Conservation (phyloP, 306 rosid species). For the Prunus campanulata region DNA sequence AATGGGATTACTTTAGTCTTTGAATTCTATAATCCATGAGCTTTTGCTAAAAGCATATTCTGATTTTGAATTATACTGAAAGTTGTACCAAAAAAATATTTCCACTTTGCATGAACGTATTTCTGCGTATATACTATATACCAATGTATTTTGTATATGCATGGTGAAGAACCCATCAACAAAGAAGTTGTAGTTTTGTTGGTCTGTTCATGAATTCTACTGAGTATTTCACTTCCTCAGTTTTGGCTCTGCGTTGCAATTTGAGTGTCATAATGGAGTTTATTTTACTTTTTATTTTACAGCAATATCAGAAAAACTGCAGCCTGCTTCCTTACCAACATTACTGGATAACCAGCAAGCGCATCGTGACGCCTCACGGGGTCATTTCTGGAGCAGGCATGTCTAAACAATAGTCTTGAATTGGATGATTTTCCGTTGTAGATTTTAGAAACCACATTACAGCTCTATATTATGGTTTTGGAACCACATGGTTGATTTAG, state of each 20-base stretch:
- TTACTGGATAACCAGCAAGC: conserved; percentile 84
- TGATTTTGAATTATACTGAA: no score
- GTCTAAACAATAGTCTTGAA: not conserved
- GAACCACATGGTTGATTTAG: not conserved
- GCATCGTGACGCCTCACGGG: conserved; percentile 79
- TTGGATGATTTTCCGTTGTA: no score
- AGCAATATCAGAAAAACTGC: conserved; percentile 42
- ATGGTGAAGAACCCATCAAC: no score
- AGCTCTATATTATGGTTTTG: not conserved
- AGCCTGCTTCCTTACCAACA: conserved; percentile 65
- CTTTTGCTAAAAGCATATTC: no score
- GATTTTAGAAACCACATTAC: not conserved
- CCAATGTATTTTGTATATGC: no score
- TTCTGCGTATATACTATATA: no score
- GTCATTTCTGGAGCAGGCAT: conserved; percentile 82
- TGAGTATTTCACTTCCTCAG: not conserved
- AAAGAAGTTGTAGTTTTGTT: no score
- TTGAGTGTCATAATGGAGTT: not conserved
- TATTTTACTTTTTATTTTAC: not conserved
- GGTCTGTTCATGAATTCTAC: no score
- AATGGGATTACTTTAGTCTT: no score
- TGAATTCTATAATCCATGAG: no score
- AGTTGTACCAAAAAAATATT: no score
- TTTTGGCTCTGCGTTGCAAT: not conserved
- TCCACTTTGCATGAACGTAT: no score